A percentile compares a stretch with the other conserved stretches of the same genome.
Conservation (phyloP, 2,329 filamentous ascomycete species). For the Ophiostoma fasciatum region DNA sequence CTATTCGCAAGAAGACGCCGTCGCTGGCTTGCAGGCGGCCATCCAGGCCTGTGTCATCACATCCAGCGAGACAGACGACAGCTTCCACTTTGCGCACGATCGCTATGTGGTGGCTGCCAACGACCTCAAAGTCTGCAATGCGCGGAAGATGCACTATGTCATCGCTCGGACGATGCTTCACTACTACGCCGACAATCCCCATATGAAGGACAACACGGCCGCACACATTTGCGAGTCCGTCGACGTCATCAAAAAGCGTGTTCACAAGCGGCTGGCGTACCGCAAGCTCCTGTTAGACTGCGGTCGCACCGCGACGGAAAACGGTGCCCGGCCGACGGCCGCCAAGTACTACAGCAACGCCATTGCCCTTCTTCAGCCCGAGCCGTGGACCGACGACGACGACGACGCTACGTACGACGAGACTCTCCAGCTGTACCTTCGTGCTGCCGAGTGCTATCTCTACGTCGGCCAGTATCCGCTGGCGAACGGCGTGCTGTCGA, state of each 20-base stretch:
- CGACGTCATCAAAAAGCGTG: conserved; percentile 54
- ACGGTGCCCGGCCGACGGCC: conserved; percentile 67
- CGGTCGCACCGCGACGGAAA: conserved; percentile 64
- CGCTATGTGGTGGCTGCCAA: conserved; percentile 66
- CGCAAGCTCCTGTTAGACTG: conserved; percentile 65
- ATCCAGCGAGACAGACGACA: conserved; percentile 69
- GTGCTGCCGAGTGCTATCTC: conserved; percentile 69
- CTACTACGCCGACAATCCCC: conserved; percentile 46
- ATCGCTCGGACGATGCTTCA: conserved; percentile 71
- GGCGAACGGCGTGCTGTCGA: conserved; percentile 52
- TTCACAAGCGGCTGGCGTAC: conserved; percentile 48
- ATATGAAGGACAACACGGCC: conserved; percentile 56
- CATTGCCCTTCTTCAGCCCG: conserved; percentile 60
- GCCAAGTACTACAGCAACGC: conserved; percentile 69
- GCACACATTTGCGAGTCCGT: conserved; percentile 69
- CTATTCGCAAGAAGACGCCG: conserved; percentile 51
- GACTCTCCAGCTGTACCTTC: conserved; percentile 64
- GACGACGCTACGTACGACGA: conserved; percentile 75
- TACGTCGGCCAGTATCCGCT: conserved; percentile 59
- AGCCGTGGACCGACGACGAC: conserved; percentile 57
- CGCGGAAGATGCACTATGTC: conserved; percentile 76
- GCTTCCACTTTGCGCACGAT: conserved; percentile 80
- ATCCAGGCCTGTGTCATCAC: conserved; percentile 70
- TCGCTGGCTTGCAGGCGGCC: conserved; percentile 68
- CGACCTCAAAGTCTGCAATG: conserved; percentile 52